Conservation (phyloP, 2,329 filamentous ascomycete genomes). For the Davidsoniella neocaledoniae region DNA sequence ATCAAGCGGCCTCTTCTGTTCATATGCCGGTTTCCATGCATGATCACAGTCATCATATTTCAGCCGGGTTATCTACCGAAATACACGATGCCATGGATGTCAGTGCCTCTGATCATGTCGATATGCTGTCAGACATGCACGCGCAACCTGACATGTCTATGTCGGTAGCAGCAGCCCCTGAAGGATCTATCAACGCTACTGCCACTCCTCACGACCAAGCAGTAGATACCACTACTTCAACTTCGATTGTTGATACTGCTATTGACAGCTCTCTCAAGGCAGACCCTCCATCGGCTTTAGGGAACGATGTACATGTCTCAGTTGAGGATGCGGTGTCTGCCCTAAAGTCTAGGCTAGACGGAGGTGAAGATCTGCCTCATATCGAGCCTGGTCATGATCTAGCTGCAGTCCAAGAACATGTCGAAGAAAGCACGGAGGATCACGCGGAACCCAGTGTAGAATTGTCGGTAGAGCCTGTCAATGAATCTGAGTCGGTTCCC, state of each 20-base stretch:
- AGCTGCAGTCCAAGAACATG: too few relatives aligned
- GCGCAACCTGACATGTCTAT: background rate
- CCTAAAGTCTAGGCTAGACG: too few relatives aligned
- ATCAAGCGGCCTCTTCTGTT: constrained; percentile 2
- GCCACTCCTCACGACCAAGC: background rate
- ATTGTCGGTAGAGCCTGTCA: too few relatives aligned
- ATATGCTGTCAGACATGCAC: background rate
- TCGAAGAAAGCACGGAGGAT: too few relatives aligned
- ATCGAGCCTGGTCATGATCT: too few relatives aligned
- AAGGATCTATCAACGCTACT: background rate
- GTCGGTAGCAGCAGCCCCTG: background rate
- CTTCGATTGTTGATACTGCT: background rate
- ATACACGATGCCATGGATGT: constrained; percentile 7
- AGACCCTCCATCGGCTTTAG: too few relatives aligned
- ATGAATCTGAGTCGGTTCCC: too few relatives aligned
- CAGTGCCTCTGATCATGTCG: background rate
- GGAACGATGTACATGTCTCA: too few relatives aligned
- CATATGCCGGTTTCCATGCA: constrained; percentile 9
- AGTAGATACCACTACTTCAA: background rate
- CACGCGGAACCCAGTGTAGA: too few relatives aligned
- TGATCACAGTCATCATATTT: background rate
- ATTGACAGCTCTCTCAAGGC: background rate
- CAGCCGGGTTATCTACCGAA: background rate
- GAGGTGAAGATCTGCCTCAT: too few relatives aligned
- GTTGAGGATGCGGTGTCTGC: too few relatives aligned